phyloP scores from a whole-genome alignment of 768 basidiomycete species.

The Rhodocollybia butyracea region DNA sequence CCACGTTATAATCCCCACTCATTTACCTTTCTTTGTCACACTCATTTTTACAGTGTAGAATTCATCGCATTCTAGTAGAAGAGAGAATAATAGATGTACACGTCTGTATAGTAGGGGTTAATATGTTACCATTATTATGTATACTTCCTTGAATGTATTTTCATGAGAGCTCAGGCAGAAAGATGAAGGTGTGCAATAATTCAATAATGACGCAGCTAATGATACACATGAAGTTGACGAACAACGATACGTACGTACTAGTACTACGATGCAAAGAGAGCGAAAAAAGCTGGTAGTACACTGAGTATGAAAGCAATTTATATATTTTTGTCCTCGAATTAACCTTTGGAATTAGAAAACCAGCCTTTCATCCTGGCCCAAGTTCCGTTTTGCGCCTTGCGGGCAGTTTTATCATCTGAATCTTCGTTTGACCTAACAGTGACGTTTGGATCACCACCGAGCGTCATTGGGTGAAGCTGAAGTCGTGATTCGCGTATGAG shows the following conservation, averaged over 20 bases:
- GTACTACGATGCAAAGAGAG: conserved; percentile 3
- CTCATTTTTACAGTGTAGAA: no score
- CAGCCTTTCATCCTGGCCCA: conserved; percentile 45
- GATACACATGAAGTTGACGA: background rate
- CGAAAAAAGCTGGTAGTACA: conserved; percentile 5
- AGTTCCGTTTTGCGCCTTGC: conserved; percentile 12
- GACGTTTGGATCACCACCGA: conserved; percentile 27
- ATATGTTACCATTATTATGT: no score
- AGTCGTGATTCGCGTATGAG: conserved; percentile 78
- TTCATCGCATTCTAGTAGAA: no score
- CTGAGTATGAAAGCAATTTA: conserved; percentile 4
- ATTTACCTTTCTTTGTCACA: no score
- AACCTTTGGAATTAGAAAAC: conserved; percentile 27
- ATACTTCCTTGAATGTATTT: no score
- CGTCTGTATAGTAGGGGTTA: no score
- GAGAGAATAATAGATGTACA: no score
- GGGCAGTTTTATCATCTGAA: conserved; percentile 6
- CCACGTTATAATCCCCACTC: no score
- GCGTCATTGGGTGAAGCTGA: conserved; percentile 52
- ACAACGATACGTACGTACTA: background rate
- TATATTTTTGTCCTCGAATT: conserved; percentile 5
- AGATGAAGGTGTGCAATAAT: background rate
- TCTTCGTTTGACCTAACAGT: background rate
- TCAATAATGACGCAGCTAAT: background rate
- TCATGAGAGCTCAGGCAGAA: background rate